Conservation (phyloP, 768 basidiomycete genomes). For the Inosperma sp. region DNA sequence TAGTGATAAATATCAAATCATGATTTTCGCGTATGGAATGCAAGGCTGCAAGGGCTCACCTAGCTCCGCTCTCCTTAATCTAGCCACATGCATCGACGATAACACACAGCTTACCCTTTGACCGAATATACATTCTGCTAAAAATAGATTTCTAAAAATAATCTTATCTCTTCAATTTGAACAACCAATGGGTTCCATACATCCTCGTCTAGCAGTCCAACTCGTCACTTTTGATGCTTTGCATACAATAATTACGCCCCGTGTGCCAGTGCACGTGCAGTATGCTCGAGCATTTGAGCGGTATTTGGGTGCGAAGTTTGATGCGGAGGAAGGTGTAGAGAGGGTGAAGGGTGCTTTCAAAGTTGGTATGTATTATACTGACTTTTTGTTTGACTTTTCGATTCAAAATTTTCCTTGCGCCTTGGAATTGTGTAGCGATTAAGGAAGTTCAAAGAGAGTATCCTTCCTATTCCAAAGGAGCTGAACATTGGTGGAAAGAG, state of each 20-base stretch:
- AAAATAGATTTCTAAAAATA: too few species aligned
- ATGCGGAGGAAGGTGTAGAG: slow-evolving; percentile 27
- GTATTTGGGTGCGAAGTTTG: slow-evolving; percentile 54
- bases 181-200: not conserved
- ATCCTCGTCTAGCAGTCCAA: slow-evolving; percentile 34
- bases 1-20: too few species aligned
- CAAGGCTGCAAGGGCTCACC: too few species aligned
- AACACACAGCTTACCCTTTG: too few species aligned
- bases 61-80: too few species aligned
- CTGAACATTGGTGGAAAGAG: slow-evolving; percentile 69
- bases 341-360: slow-evolving; percentile 57
- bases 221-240: slow-evolving; percentile 78
- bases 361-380: slow-evolving; percentile 35
- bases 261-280: slow-evolving; percentile 60
- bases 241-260: slow-evolving; percentile 69
- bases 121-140: too few species aligned
- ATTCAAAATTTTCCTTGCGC: not conserved
- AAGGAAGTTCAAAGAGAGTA: slow-evolving; percentile 48
- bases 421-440: slow-evolving; percentile 29
- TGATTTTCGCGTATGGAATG: too few species aligned
- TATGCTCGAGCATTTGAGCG: slow-evolving; percentile 65
- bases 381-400: too few species aligned
- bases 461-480: slow-evolving; percentile 55
- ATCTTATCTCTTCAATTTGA: not conserved
- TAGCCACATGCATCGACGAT: too few species aligned